Evolutionary conservation across 768 basidiomycete genomes (phyloP).

Genomic region (Gloeostereum incarnatum): DNA sequence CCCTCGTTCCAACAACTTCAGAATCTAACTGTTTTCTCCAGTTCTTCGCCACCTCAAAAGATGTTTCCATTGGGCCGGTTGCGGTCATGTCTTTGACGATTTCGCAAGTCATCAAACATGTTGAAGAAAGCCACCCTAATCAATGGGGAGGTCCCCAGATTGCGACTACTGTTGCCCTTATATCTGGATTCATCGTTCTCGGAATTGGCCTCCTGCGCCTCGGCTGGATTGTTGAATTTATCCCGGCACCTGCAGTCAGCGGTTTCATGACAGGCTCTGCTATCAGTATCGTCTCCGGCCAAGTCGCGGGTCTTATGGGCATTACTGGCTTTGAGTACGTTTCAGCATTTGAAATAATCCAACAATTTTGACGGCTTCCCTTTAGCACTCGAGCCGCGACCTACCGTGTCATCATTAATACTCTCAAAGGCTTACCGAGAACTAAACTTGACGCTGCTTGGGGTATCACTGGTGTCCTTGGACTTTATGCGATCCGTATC

Average conservation of each 20-base stretch:
- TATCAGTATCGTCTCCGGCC: conserved; percentile 80
- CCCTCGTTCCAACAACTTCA: neutral
- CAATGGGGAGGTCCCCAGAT: conserved; percentile 64
- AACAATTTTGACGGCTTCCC: conserved; percentile 1
- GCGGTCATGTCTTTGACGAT: conserved; percentile 95
- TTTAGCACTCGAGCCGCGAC: conserved; percentile 76
- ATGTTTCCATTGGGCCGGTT: conserved; percentile 98
- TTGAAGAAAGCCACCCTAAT: conserved; percentile 44
- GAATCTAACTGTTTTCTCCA: conserved; percentile 15
- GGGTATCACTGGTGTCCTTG: conserved; percentile 68
- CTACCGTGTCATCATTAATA: conserved; percentile 87
- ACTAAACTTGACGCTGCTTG: conserved; percentile 82
- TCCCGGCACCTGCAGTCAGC: conserved; percentile 75
- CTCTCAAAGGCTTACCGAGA: conserved; percentile 70
- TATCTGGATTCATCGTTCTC: conserved; percentile 87
- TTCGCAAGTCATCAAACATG: conserved; percentile 66
- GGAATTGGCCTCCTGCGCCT: conserved; percentile 82
- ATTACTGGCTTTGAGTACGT: conserved; percentile 76
- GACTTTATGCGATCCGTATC: conserved; percentile 62
- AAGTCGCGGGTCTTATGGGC: conserved; percentile 87
- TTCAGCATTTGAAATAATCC: neutral
- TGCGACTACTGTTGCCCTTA: conserved; percentile 75
- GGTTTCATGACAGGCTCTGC: conserved; percentile 99
- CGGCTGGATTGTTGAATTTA: conserved; percentile 95
- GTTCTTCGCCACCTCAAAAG: conserved; percentile 97